Percentiles rank a stretch among this genome's conserved stretches.
These are phyloP conservation scores for Euphorbia tirucalli DNA, from an alignment of 345 rosid genomes.

Conservation along the genomic window DNA sequence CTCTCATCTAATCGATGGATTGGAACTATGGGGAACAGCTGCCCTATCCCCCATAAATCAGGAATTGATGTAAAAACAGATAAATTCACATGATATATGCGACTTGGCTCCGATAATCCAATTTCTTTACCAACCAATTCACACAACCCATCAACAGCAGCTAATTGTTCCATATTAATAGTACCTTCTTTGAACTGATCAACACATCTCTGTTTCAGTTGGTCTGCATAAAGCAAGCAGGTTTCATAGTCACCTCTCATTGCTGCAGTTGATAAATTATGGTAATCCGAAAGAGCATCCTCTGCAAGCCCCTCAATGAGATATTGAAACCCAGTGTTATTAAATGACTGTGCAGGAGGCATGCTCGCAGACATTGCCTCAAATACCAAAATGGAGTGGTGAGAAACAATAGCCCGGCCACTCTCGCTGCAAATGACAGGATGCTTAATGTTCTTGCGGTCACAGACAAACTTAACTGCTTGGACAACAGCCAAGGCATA, in stretches of 20 bases:
- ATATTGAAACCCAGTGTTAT: constrained; percentile 44
- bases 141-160: constrained; percentile 81
- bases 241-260: constrained; percentile 61
- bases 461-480: constrained; percentile 60
- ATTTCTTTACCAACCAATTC: constrained; percentile 58
- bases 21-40: constrained; percentile 86
- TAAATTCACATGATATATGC: constrained; percentile 75
- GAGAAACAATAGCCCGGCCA: constrained; percentile 90
- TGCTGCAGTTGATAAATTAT: constrained; percentile 49
- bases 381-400: constrained; percentile 76
- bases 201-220: constrained; percentile 75
- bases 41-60: constrained; percentile 95
- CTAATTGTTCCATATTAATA: constrained; percentile 72
- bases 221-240: constrained; percentile 67
- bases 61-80: constrained; percentile 95
- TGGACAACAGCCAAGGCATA: constrained; percentile 81
- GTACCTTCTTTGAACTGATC: constrained; percentile 81
- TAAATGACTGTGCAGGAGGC: constrained; percentile 18
- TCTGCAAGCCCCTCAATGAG: constrained; percentile 54
- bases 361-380: constrained; percentile 61
- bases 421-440: constrained; percentile 87
- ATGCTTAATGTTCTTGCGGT: constrained; percentile 64
- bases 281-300: constrained; percentile 62
- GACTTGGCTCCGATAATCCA: constrained; percentile 51
- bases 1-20: constrained; percentile 74